Conservation (phyloP, 1,284 basidiomycete genomes). For the Phenoliferia sp. region DNA sequence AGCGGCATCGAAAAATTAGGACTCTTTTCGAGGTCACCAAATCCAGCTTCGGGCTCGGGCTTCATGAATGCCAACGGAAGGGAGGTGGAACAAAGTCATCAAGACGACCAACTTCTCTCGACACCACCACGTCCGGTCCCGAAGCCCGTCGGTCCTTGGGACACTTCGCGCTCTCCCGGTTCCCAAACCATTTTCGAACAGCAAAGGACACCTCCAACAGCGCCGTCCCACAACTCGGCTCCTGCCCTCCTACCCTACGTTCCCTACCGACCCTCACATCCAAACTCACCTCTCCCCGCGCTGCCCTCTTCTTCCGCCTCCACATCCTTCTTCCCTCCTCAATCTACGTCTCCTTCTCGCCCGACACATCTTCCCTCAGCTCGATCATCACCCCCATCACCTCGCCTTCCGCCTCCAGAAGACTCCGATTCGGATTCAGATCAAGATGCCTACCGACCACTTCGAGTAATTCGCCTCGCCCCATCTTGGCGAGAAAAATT, state of each 20-base stretch:
- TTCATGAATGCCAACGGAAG: too few species aligned
- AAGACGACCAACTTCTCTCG: too few species aligned
- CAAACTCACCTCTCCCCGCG: neutral
- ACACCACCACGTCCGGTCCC: neutral
- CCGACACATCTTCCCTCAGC: too few species aligned
- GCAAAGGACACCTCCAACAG: neutral
- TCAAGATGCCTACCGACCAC: slow-evolving; percentile 20
- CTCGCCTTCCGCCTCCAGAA: neutral
- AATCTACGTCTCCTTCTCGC: neutral
- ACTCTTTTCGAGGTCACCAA: neutral
- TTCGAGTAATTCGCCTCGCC: slow-evolving; percentile 18
- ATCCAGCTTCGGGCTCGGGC: slow-evolving; percentile 5
- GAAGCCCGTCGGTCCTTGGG: neutral
- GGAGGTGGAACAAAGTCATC: neutral
- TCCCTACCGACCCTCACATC: neutral
- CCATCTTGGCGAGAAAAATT: slow-evolving; percentile 25
- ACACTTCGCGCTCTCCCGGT: neutral
- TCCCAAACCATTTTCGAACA: neutral
- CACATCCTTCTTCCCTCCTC: neutral
- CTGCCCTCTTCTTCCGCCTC: neutral
- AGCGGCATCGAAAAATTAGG: neutral
- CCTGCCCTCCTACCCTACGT: neutral
- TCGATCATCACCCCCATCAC: neutral
- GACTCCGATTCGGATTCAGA: slow-evolving; percentile 19
- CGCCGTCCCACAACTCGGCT: neutral